Evolutionary conservation across 2,329 filamentous ascomycete genomes (phyloP).

Genomic region (Talaromyces sp.): DNA sequence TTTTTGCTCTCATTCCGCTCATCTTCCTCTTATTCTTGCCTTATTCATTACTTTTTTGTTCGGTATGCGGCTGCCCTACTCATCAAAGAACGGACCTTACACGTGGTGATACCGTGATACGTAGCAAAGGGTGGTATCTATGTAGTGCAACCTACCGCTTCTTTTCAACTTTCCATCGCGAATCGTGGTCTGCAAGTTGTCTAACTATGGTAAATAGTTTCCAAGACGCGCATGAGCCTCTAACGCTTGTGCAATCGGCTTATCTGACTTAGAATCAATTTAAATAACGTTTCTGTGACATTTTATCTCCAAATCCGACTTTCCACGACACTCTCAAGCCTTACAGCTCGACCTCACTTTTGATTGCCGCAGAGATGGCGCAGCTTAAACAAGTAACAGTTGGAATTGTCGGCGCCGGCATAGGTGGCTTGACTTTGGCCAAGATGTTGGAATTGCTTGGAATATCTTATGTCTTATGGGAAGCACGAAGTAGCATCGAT

Average conservation of each 20-base stretch:
- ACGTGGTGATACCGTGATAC: not conserved
- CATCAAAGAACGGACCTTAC: not conserved
- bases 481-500: constrained; percentile 35
- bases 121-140: not conserved
- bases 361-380: not conserved
- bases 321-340: constrained; percentile 2
- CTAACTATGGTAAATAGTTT: not conserved
- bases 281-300: not conserved
- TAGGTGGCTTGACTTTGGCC: constrained; percentile 51
- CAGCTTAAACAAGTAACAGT: constrained; percentile 27
- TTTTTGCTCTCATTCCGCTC: not conserved
- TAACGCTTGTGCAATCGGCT: not conserved
- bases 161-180: not conserved
- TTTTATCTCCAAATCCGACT: constrained; percentile 6
- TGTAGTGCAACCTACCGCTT: not conserved
- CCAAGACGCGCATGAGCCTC: not conserved
- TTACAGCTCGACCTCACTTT: not conserved
- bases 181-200: not conserved
- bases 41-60: not conserved
- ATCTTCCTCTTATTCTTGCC: not conserved
- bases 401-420: constrained; percentile 51
- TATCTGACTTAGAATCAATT: not conserved
- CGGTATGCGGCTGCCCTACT: not conserved
- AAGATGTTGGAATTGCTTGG: constrained; percentile 45
- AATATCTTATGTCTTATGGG: constrained; percentile 53